A percentile compares a stretch with the other conserved stretches of the same genome.
Conservation (phyloP, 1,284 basidiomycete genomes). For the Fomitopsis betulina region DNA sequence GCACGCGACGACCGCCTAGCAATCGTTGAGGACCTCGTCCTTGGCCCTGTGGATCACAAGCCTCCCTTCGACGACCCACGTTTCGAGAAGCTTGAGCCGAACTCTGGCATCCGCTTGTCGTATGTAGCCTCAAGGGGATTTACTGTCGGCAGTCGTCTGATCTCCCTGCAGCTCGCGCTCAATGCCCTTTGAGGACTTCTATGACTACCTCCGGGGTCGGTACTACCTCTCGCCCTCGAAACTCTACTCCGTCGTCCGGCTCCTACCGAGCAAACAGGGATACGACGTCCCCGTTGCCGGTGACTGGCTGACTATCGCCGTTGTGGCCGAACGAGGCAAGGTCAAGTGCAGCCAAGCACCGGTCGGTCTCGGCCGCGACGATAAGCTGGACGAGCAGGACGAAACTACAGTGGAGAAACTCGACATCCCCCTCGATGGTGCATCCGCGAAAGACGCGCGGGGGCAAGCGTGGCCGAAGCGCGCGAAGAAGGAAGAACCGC, state of each 20-base stretch:
- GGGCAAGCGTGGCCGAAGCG: constrained; percentile 25
- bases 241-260: constrained; percentile 81
- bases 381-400: constrained; percentile 33
- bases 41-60: constrained; percentile 72
- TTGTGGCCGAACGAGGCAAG: constrained; percentile 81
- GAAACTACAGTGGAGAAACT: constrained; percentile 18
- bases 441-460: constrained; percentile 10
- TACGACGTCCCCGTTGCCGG: constrained; percentile 90
- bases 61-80: constrained; percentile 62
- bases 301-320: constrained; percentile 90
- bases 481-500: constrained; percentile 30
- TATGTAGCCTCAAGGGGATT: constrained; percentile 37
- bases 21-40: constrained; percentile 68
- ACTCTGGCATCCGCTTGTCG: constrained; percentile 84
- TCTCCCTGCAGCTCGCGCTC: constrained; percentile 54
- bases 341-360: constrained; percentile 65
- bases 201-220: constrained; percentile 80
- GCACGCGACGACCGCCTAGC: constrained; percentile 65
- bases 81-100: constrained; percentile 80
- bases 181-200: constrained; percentile 72
- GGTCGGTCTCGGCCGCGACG: constrained; percentile 46
- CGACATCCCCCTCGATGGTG: constrained; percentile 10
- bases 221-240: constrained; percentile 85
- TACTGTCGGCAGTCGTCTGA: constrained; percentile 5
- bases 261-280: constrained; percentile 72